Percentiles rank a stretch among this genome's conserved stretches.
These are phyloP conservation scores for Ogataea sp. DNA, from an alignment of 805 yeast genomes.

Conservation along the genomic window DNA sequence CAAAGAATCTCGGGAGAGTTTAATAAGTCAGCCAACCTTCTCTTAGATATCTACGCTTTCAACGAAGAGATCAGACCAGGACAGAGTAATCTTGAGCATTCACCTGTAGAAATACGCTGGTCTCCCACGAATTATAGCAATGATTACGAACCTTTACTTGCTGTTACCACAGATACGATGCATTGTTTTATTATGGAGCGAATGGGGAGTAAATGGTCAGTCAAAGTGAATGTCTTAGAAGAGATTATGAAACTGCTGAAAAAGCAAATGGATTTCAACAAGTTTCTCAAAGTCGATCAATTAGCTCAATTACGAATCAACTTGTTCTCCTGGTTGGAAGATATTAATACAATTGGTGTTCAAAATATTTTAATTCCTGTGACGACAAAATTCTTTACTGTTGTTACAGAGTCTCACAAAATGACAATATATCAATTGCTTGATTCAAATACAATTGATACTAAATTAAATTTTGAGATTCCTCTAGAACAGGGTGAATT, in stretches of 20 bases:
- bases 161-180: constrained; percentile 12
- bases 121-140: constrained; percentile 13
- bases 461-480: background rate
- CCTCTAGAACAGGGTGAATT: background rate
- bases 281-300: constrained; percentile 7
- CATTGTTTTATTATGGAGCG: constrained; percentile 11
- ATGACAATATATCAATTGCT: background rate
- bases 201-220: constrained; percentile 10
- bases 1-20: constrained; percentile 8
- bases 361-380: constrained; percentile 9
- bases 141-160: constrained; percentile 7
- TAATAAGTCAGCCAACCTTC: constrained; percentile 8
- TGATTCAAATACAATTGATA: background rate
- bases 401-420: constrained; percentile 4
- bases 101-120: constrained; percentile 12
- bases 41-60: constrained; percentile 6
- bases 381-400: constrained; percentile 1
- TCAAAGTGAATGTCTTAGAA: constrained; percentile 8
- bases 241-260: constrained; percentile 5
- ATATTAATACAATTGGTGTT: background rate
- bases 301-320: constrained; percentile 14
- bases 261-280: constrained; percentile 6
- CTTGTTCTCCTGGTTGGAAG: constrained; percentile 14
- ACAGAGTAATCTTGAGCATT: constrained; percentile 8
- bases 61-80: constrained; percentile 13